Evolutionary conservation across 495 filamentous ascomycete species (phyloP), one percentile per base, ranked within the genome.

Genomic region (Penicillium fimorum): DNA sequence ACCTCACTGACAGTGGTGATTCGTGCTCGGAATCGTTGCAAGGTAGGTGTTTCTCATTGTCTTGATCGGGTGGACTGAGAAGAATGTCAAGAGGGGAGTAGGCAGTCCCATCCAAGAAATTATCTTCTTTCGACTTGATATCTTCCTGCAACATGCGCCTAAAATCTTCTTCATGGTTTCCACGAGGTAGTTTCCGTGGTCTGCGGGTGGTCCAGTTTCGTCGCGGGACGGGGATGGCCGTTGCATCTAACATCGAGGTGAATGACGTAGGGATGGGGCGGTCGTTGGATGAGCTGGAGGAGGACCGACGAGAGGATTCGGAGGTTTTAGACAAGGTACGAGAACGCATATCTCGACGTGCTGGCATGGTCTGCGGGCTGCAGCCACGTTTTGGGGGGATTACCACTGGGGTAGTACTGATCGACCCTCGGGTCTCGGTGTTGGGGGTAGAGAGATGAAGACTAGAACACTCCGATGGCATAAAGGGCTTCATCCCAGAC

Each of bases 91-190:
- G 61, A 37, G 71, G 57, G 9, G 71, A 68, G 53, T 72, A 76
- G 12, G 59, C 64, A 2, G 61, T 45, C 17, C 70, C 62, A 35
- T 64, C 68, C 40, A 72, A 53, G 38, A 66, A 43, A 35, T 56
- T 55, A 11, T 74, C 75, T 35, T 75, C 73, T 48, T 60, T 67
- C 0, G 67, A 55, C 27, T 61, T 58, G n/a, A 78, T 47, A 1
- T 69, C 72, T 58, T 76, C 76, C 65, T 70, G 65, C 56, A 79
- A 58, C 50, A 79, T 63, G 45, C 67, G 70, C 55, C 70, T 76
- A 47, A 79, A 79, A 44, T 79, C 73, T 54, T 78, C 73, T 29
- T 72, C 74, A 68, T 76, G 69, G 48, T 76, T 72, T 9, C 71
- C 67, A 47, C 68, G 70, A n/a, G 73, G 72, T 30, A 76, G 51